Percentiles rank a stretch among this genome's conserved stretches.
These are phyloP conservation scores for Trichosporon sp. DNA, from an alignment of 1,284 basidiomycete species.

Conservation along the genomic window DNA sequence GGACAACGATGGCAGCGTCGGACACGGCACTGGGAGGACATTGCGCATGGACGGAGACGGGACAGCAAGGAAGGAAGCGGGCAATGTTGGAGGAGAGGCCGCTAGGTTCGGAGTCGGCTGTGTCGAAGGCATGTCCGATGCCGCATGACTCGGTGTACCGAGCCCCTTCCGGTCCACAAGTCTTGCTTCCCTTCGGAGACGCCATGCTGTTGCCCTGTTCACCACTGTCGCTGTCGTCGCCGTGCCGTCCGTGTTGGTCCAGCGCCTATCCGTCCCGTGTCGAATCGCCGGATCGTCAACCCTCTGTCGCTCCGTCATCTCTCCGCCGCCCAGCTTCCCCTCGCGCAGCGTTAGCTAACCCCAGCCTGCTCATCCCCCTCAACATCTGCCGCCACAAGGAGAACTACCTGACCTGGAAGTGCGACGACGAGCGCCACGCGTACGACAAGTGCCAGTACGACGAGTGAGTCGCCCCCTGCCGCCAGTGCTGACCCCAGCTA, in stretches of 20 bases:
- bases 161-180: not conserved
- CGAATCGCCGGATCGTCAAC: not conserved
- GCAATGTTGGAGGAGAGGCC: not conserved
- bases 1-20: not conserved
- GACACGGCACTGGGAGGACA: not conserved
- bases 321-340: not conserved
- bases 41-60: not conserved
- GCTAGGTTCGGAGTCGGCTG: no score
- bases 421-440: slow-evolving; percentile 61
- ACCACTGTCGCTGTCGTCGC: no score
- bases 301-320: not conserved
- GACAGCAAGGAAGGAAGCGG: not conserved
- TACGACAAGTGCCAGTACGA: slow-evolving; percentile 75
- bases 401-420: slow-evolving; percentile 74
- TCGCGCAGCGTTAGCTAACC: slow-evolving; percentile 1
- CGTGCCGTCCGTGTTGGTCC: no score
- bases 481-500: slow-evolving; percentile 55
- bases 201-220: not conserved
- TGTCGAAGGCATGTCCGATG: no score
- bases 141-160: no score
- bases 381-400: slow-evolving; percentile 72
- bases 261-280: not conserved
- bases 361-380: slow-evolving; percentile 75
- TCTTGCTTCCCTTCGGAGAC: not conserved
- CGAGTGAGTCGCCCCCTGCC: slow-evolving; percentile 59